These are phyloP conservation scores for Globisporangium mamillatum DNA, from an alignment of 352 stramenopile genomes.

Conservation along the genomic window DNA sequence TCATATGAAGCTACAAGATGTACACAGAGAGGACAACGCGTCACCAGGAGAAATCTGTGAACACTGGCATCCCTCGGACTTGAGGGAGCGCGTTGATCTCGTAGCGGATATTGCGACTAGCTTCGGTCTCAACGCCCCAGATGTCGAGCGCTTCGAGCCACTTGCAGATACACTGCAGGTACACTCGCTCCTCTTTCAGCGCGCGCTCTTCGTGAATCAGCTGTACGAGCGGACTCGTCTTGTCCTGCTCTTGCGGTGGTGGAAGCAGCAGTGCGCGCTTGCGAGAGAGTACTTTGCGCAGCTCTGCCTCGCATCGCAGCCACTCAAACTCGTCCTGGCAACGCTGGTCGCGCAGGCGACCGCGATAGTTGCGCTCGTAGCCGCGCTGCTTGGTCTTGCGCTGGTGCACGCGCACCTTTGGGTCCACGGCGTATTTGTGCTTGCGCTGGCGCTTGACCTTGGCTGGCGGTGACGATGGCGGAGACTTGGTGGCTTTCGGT, in stretches of 20 bases:
- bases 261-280: background rate
- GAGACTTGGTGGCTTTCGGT: background rate
- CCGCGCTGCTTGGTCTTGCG: constrained; percentile 18
- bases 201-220: constrained; percentile 10
- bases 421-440: background rate
- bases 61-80: background rate
- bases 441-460: background rate
- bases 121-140: constrained; percentile 16
- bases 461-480: background rate
- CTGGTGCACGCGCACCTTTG: constrained; percentile 1
- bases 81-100: constrained; percentile 17
- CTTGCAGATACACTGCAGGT: constrained; percentile 5
- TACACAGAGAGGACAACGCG: background rate
- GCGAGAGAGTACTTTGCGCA: constrained; percentile 8
- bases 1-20: background rate
- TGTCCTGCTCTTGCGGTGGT: background rate
- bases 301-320: constrained; percentile 4
- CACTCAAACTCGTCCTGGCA: constrained; percentile 12
- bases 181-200: constrained; percentile 10
- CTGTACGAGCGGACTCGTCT: background rate
- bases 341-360: constrained; percentile 7
- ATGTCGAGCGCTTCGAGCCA: constrained; percentile 16
- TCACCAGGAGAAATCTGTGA: constrained; percentile 8
- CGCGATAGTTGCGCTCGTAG: constrained; percentile 17
- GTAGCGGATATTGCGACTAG: constrained; percentile 10